phyloP scores from a whole-genome alignment of 2,329 filamentous ascomycete species.

The Beauveria rudraprayagi region DNA sequence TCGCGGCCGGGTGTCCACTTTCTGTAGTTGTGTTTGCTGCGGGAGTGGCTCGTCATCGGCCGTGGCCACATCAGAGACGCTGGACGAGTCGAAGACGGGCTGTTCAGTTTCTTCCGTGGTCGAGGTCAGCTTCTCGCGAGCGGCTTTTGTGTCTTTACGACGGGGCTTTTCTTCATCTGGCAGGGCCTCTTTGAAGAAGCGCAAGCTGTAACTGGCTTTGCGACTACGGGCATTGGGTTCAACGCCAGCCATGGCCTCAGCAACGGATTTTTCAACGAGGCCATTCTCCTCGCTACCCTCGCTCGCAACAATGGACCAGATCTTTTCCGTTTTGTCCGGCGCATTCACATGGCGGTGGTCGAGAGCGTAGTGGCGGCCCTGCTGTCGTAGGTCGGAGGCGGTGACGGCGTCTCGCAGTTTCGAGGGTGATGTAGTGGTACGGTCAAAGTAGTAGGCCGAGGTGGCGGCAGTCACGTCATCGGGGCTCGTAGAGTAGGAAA shows the following conservation, averaged over 20 bases:
- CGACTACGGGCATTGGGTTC: constrained; percentile 57
- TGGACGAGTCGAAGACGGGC: not conserved
- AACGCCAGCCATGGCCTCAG: constrained; percentile 52
- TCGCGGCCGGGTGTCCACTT: not conserved
- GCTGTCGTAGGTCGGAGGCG: not conserved
- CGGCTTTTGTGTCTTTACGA: constrained; percentile 38
- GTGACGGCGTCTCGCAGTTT: not conserved
- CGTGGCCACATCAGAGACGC: constrained; percentile 3
- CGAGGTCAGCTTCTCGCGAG: constrained; percentile 34
- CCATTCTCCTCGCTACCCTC: constrained; percentile 43
- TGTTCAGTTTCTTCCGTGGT: constrained; percentile 27
- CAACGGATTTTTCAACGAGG: constrained; percentile 56
- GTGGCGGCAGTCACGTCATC: constrained; percentile 20
- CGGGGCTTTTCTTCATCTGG: constrained; percentile 49
- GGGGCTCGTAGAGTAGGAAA: constrained; percentile 17
- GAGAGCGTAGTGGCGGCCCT: constrained; percentile 16
- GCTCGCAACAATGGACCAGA: constrained; percentile 54
- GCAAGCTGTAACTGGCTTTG: constrained; percentile 58
- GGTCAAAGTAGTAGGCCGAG: constrained; percentile 15
- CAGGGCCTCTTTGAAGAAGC: constrained; percentile 59
- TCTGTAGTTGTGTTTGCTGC: not conserved
- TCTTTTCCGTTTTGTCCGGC: constrained; percentile 54
- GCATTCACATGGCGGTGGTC: constrained; percentile 36
- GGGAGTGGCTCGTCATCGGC: not conserved
- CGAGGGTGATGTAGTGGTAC: constrained; percentile 9